Percentiles rank a stretch among this genome's conserved stretches.
Conservation (phyloP, 129 eudicot genomes). For the Oenanthe sinensis region DNA sequence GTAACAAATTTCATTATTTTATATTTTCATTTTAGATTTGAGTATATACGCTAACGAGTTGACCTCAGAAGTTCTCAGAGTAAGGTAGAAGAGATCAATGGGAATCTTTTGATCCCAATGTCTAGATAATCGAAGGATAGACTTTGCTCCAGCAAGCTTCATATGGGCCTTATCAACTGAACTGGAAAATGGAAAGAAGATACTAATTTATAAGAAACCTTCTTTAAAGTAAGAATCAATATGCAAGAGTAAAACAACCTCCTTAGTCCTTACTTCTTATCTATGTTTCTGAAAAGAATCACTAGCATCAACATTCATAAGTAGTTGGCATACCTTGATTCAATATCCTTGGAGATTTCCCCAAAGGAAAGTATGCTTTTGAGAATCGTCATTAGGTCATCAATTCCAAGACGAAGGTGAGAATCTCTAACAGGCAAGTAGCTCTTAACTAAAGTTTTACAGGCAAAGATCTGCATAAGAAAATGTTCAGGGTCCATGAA, state of each 20-base stretch:
- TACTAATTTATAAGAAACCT: neutral
- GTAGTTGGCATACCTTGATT: conserved; percentile 55
- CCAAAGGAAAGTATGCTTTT: conserved; percentile 56
- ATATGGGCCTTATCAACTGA: conserved; percentile 84
- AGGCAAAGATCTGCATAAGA: conserved; percentile 61
- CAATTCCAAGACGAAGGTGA: conserved; percentile 88
- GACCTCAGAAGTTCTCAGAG: conserved; percentile 77
- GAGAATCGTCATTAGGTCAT: conserved; percentile 53
- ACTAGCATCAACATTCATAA: neutral
- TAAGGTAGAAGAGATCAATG: conserved; percentile 58
- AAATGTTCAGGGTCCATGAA: neutral
- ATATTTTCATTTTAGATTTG: too few relatives aligned
- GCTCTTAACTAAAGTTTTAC: conserved; percentile 84
- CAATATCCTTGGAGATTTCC: conserved; percentile 61
- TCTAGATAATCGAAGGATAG: conserved; percentile 81
- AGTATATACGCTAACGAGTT: neutral
- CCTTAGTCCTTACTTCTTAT: neutral
- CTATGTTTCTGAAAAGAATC: neutral
- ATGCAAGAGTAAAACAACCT: neutral
- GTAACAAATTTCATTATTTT: too few relatives aligned
- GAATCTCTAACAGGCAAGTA: conserved; percentile 92
- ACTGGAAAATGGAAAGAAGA: conserved; percentile 35
- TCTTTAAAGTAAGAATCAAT: too few relatives aligned
- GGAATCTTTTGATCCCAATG: conserved; percentile 91
- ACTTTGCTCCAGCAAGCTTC: conserved; percentile 85